These are phyloP conservation scores for Cicer arietinum DNA, from an alignment of 306 rosid species.

Conservation along the genomic window DNA sequence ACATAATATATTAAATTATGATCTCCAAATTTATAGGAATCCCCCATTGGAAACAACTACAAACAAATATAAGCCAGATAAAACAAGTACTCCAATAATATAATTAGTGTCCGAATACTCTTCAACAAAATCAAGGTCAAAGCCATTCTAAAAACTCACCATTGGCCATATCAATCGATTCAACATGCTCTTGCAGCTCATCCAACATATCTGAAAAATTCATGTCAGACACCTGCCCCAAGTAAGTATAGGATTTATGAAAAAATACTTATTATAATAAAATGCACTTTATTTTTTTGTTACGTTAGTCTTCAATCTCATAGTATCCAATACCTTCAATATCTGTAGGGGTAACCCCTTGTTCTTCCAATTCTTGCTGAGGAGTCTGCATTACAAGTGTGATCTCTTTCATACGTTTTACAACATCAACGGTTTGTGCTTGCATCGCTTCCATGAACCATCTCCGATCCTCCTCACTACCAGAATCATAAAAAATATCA, in stretches of 20 bases:
- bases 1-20: conserved; percentile 1
- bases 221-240: not conserved
- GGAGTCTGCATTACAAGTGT: conserved; percentile 91
- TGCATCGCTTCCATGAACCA: conserved; percentile 98
- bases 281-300: not conserved
- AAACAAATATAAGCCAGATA: conserved; percentile 22
- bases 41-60: not conserved
- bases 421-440: conserved; percentile 74
- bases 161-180: conserved; percentile 95
- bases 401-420: conserved; percentile 94
- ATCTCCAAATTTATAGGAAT: not conserved
- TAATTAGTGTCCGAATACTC: not conserved
- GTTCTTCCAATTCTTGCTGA: conserved; percentile 79
- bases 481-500: conserved; percentile 20
- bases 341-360: conserved; percentile 74
- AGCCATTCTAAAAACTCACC: conserved; percentile 54
- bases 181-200: conserved; percentile 95
- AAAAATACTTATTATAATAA: not conserved
- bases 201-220: conserved; percentile 71
- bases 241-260: conserved; percentile 8
- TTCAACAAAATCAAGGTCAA: conserved; percentile 27
- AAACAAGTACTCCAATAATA: not conserved
- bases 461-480: conserved; percentile 84
- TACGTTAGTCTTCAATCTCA: not conserved
- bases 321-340: conserved; percentile 66